These are phyloP conservation scores for Pleurotus tuber-regium DNA, from an alignment of 768 basidiomycete genomes.

Conservation along the genomic window DNA sequence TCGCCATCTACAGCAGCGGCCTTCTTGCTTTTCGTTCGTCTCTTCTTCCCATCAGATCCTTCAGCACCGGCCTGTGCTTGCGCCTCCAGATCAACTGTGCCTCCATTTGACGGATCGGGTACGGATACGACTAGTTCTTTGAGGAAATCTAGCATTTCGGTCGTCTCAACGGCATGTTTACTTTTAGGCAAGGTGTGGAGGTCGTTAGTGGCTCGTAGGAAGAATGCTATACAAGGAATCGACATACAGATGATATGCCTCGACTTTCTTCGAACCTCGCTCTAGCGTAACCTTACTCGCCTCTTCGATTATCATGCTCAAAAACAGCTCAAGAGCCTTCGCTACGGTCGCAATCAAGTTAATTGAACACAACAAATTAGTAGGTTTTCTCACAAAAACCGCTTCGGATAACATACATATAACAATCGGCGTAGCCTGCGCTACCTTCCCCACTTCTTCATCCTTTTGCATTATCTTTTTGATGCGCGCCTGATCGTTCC, in stretches of 20 bases:
- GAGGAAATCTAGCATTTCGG: slow-evolving; percentile 90
- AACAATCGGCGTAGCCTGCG: slow-evolving; percentile 92
- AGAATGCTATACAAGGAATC: not conserved
- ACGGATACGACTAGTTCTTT: slow-evolving; percentile 86
- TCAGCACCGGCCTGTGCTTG: slow-evolving; percentile 28
- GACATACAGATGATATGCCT: slow-evolving; percentile 92
- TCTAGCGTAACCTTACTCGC: slow-evolving; percentile 75
- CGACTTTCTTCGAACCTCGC: slow-evolving; percentile 84
- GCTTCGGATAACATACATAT: slow-evolving; percentile 97
- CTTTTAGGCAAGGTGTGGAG: slow-evolving; percentile 36
- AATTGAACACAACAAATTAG: too few species aligned
- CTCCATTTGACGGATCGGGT: slow-evolving; percentile 84
- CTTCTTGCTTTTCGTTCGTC: slow-evolving; percentile 53
- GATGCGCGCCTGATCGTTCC: slow-evolving; percentile 74
- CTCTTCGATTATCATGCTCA: slow-evolving; percentile 80
- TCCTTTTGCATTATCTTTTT: slow-evolving; percentile 99
- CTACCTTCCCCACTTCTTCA: slow-evolving; percentile 98
- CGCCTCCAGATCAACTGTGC: slow-evolving; percentile 69
- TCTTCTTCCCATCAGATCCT: slow-evolving; percentile 55
- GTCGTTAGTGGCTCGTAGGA: not conserved
- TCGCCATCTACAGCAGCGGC: slow-evolving; percentile 31
- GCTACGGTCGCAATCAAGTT: too few species aligned
- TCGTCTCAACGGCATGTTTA: slow-evolving; percentile 88
- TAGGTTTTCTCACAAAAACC: too few species aligned
- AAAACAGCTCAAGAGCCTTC: slow-evolving; percentile 91